Evolutionary conservation across 164 flowering plant species (phyloP).

Genomic region (Stephania japonica): DNA sequence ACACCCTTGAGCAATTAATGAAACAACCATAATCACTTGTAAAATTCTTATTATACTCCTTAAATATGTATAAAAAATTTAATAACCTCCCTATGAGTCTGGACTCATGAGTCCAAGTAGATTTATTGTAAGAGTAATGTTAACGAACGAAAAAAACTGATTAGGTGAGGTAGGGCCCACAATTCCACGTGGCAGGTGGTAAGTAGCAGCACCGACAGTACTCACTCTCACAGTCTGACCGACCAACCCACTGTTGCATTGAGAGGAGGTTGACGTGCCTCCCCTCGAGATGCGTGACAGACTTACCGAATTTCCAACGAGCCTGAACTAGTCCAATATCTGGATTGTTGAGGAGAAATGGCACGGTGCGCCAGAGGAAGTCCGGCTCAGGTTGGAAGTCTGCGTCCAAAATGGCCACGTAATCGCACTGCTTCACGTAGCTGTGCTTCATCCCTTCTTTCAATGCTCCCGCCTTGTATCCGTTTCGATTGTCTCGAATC

Average conservation of each 20-base stretch:
- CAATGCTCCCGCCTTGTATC: constrained; percentile 83
- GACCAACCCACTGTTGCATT: no score
- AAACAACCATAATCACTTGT: no score
- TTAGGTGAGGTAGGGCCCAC: not conserved
- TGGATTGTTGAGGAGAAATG: constrained; percentile 55
- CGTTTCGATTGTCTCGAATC: constrained; percentile 65
- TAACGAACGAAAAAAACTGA: not conserved
- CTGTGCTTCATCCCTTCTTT: constrained; percentile 73
- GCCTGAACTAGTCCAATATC: constrained; percentile 90
- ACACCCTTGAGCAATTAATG: no score
- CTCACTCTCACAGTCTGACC: no score
- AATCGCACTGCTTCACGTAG: constrained; percentile 75
- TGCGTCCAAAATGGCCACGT: constrained; percentile 74
- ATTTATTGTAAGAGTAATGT: not conserved
- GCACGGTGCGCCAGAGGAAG: constrained; percentile 60
- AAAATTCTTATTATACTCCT: no score
- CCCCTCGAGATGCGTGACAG: constrained; percentile 11
- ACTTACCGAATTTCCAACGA: constrained; percentile 94
- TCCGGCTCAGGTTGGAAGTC: constrained; percentile 85
- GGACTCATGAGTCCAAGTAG: no score
- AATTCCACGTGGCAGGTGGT: not conserved
- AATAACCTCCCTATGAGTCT: no score
- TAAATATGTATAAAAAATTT: no score
- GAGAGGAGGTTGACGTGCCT: no score
- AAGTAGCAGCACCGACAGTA: not conserved